Evolutionary conservation across 768 basidiomycete species (phyloP).

Genomic region (Auriscalpium orientale): DNA sequence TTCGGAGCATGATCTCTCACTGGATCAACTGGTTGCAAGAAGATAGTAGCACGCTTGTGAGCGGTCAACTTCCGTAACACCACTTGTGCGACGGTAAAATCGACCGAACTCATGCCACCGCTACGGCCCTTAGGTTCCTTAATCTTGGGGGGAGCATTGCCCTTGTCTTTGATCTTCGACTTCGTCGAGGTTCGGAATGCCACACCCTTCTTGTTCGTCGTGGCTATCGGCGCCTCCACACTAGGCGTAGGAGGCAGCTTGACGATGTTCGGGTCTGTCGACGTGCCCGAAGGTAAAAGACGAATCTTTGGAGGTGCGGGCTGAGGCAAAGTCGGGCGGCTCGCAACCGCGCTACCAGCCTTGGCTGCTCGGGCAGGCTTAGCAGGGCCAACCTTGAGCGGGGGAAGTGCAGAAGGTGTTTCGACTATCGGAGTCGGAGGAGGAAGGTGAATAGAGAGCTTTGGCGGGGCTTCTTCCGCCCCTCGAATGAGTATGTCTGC

Average conservation of each 20-base stretch:
- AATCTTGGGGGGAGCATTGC: slow-evolving; percentile 10
- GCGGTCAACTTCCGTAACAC: slow-evolving; percentile 73
- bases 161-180: slow-evolving; percentile 9
- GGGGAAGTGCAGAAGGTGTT: slow-evolving; percentile 43
- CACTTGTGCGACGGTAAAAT: slow-evolving; percentile 66
- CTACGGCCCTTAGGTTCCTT: slow-evolving; percentile 58
- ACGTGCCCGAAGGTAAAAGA: slow-evolving; percentile 22
- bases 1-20: slow-evolving; percentile 84
- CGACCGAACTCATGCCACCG: slow-evolving; percentile 69
- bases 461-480: slow-evolving; percentile 76
- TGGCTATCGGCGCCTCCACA: not conserved
- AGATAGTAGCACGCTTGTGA: slow-evolving; percentile 67
- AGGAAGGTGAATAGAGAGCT: slow-evolving; percentile 76
- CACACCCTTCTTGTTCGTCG: slow-evolving; percentile 3
- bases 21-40: slow-evolving; percentile 93
- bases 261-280: slow-evolving; percentile 18
- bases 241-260: slow-evolving; percentile 24
- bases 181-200: not conserved
- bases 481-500: slow-evolving; percentile 84
- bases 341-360: slow-evolving; percentile 26
- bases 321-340: slow-evolving; percentile 22
- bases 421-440: slow-evolving; percentile 62
- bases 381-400: slow-evolving; percentile 38
- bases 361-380: slow-evolving; percentile 26
- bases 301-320: slow-evolving; percentile 43